Base-by-base conservation (phyloP, 2,329 filamentous ascomycete species). In the Hymenoscyphus linearis region DNA sequence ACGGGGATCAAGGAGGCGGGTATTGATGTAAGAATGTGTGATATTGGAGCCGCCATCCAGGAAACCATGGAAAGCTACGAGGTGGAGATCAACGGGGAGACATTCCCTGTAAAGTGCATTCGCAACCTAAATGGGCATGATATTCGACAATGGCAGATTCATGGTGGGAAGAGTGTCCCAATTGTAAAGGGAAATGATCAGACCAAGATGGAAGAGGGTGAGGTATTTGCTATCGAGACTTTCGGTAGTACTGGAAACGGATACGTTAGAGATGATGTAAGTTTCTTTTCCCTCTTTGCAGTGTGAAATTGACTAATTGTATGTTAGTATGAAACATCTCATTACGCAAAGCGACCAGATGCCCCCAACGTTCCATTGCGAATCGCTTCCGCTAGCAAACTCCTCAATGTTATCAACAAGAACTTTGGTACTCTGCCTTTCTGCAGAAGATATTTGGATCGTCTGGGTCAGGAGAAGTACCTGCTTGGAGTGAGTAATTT, bases 191-290 rank as follows among this genome's bases (percentile, higher is more conserved):
- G 86, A 64, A 84, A 85, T 64, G 91, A 96, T 71, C 86, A 88
- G 74, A 96, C 91, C 58, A 96, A 96, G 82, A 98, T 98, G 93
- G 93, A 97, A 78, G 93, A 97, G 77, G 92, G 92, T 50, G 93
- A 98, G 72, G 87, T 92, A 18, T 98, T 96, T 75, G 93, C 93
- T 66, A 96, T 97, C 69, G 93, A 97, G 79, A 97, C 93, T 0
- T 97, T 97, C 75, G 93, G 93, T 63, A 95, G 89, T 74, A 97
- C 93, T 25, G 93, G 93, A 66, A 93, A 91, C 73, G 93, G 92
- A 66, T 89, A 90, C 72, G 90, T 96, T 60, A 80, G 85, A 66
- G 92, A 97, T 72, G 91, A 96, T 76, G 89, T 91, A 76, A 74
- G 82, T 75, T 34, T 36, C 35, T 65, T 58, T 50, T 34, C 31